Conservation (phyloP, 1,284 basidiomycete species). For the Porodaedalea pini region DNA sequence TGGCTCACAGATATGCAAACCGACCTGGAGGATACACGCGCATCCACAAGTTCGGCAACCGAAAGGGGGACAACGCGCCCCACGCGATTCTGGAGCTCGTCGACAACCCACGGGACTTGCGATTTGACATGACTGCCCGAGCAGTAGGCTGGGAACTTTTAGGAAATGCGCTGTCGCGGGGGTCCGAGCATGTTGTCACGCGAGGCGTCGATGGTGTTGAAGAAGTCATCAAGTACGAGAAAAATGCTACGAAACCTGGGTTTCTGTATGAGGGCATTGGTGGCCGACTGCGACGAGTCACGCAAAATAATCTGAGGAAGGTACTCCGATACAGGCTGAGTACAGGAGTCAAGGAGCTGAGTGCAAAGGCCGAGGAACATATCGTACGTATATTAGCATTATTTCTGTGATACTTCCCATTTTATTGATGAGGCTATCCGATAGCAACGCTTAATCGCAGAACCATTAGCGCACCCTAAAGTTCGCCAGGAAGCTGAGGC, state of each 20-base stretch:
- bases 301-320: conserved; percentile 32
- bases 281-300: conserved; percentile 30
- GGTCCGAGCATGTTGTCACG: conserved; percentile 47
- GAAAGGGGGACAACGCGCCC: conserved; percentile 91
- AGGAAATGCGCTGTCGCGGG: conserved; percentile 46
- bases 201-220: conserved; percentile 45
- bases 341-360: conserved; percentile 32
- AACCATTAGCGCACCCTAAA: conserved; percentile 25
- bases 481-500: conserved; percentile 20
- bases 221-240: conserved; percentile 36
- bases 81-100: conserved; percentile 91
- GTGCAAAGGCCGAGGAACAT: conserved; percentile 32
- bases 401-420: not conserved
- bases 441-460: conserved; percentile 26
- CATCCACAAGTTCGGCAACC: conserved; percentile 85
- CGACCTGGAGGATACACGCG: conserved; percentile 96
- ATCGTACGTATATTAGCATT: conserved; percentile 31
- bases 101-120: conserved; percentile 88
- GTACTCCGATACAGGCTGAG: conserved; percentile 35
- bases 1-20: conserved; percentile 78
- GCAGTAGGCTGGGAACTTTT: conserved; percentile 78
- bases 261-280: conserved; percentile 20
- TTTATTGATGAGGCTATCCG: not conserved
- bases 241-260: conserved; percentile 14
- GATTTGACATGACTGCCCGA: conserved; percentile 81